A percentile compares a stretch with the other conserved stretches of the same genome.
Conservation (phyloP, 495 filamentous ascomycete species). For the Neurospora sublineolata region DNA sequence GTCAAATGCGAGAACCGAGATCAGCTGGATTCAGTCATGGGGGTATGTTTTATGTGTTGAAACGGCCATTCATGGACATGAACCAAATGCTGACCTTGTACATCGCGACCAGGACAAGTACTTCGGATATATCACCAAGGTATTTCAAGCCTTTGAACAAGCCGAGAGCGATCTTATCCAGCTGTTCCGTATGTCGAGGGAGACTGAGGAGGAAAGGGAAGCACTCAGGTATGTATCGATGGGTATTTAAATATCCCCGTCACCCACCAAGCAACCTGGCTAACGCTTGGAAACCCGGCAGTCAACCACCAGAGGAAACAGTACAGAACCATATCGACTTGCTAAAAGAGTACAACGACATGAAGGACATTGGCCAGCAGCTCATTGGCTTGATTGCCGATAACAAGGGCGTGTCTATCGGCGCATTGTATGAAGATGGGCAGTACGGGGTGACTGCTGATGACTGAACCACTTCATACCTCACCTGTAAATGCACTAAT, state of each 20-base stretch:
- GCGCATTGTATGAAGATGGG: conserved; percentile 50
- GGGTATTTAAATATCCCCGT: background rate
- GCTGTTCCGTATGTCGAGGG: background rate
- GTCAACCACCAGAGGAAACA: conserved; percentile 12
- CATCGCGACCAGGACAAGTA: conserved; percentile 3
- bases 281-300: background rate
- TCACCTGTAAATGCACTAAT: background rate
- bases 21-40: background rate
- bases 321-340: conserved; percentile 56
- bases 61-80: background rate
- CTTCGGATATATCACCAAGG: conserved; percentile 11
- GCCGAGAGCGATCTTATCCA: background rate
- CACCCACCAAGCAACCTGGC: background rate
- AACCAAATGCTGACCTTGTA: background rate
- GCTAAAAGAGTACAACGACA: conserved; percentile 69
- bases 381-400: conserved; percentile 68
- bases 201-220: background rate
- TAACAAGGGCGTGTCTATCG: conserved; percentile 47
- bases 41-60: background rate
- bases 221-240: conserved; percentile 3
- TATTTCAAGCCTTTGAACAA: conserved; percentile 6
- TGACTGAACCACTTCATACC: conserved; percentile 3
- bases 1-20: background rate
- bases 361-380: conserved; percentile 61
- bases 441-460: conserved; percentile 15